A percentile compares a stretch with the other conserved stretches of the same genome.
Evolutionary conservation across 1,139 yeast genomes (phyloP).

Genomic region (Candida sp.): DNA sequence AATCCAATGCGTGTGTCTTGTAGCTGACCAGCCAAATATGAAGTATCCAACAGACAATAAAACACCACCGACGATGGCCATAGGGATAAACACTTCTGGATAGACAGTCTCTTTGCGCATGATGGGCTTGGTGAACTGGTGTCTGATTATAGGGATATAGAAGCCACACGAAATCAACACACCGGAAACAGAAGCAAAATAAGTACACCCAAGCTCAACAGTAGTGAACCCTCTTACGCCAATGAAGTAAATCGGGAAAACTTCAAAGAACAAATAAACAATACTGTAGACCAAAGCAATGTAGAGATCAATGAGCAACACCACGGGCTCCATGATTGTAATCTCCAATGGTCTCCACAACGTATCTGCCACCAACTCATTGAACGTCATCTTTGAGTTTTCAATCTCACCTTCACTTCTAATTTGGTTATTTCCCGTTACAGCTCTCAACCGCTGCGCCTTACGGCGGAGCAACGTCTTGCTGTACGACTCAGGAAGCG

Average conservation of each 20-base stretch:
- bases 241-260: constrained; percentile 58
- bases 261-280: constrained; percentile 63
- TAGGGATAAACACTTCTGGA: constrained; percentile 67
- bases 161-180: constrained; percentile 22
- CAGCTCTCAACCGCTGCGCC: constrained; percentile 37
- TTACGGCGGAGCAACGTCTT: constrained; percentile 39
- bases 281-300: constrained; percentile 58
- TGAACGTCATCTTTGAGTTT: constrained; percentile 18
- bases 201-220: constrained; percentile 47
- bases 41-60: constrained; percentile 34
- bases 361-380: constrained; percentile 35
- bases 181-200: constrained; percentile 25
- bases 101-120: constrained; percentile 39
- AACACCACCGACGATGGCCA: constrained; percentile 40
- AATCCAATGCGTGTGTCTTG: constrained; percentile 34
- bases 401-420: constrained; percentile 34
- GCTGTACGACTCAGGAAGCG: constrained; percentile 39
- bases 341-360: constrained; percentile 55
- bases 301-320: constrained; percentile 51
- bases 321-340: constrained; percentile 47
- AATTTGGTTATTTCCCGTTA: constrained; percentile 36
- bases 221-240: constrained; percentile 51
- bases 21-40: constrained; percentile 37
- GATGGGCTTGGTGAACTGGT: constrained; percentile 26
- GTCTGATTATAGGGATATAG: constrained; percentile 22